Conservation (phyloP, 2,329 filamentous ascomycete genomes). For the Talaromyces sp. region DNA sequence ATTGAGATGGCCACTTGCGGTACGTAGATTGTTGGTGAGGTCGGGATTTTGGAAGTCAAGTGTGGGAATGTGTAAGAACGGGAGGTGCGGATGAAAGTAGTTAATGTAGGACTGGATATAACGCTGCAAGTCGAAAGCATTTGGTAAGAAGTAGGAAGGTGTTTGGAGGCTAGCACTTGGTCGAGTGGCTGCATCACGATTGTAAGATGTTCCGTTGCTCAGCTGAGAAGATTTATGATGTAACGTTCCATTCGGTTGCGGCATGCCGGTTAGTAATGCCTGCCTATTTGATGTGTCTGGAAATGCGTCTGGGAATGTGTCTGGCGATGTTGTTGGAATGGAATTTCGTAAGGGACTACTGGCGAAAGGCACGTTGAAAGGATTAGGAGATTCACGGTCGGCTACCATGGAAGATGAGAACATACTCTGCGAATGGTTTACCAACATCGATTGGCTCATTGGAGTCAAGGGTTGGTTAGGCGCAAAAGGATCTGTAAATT, state of each 20-base stretch:
- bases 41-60: slow-evolving; percentile 81
- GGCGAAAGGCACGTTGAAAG: slow-evolving; percentile 46
- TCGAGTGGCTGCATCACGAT: slow-evolving; percentile 35
- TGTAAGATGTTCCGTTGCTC: slow-evolving; percentile 48
- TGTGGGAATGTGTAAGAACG: slow-evolving; percentile 90
- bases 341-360: slow-evolving; percentile 63
- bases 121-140: slow-evolving; percentile 79
- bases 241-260: slow-evolving; percentile 56
- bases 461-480: slow-evolving; percentile 73
- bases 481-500: slow-evolving; percentile 67
- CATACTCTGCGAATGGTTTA: slow-evolving; percentile 56
- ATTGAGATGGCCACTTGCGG: slow-evolving; percentile 51
- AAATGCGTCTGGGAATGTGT: slow-evolving; percentile 64
- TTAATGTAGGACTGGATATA: slow-evolving; percentile 87
- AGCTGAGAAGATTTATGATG: slow-evolving; percentile 60
- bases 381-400: slow-evolving; percentile 45
- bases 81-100: slow-evolving; percentile 89
- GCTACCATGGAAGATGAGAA: slow-evolving; percentile 46
- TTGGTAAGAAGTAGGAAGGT: slow-evolving; percentile 60
- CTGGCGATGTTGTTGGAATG: slow-evolving; percentile 58
- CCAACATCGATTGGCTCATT: slow-evolving; percentile 68
- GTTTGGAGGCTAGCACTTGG: slow-evolving; percentile 34
- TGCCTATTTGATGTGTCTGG: slow-evolving; percentile 59
- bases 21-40: slow-evolving; percentile 58
- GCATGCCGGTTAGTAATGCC: slow-evolving; percentile 59